Evolutionary conservation across 345 rosid species (phyloP).

Genomic region (Camelina laxa): DNA sequence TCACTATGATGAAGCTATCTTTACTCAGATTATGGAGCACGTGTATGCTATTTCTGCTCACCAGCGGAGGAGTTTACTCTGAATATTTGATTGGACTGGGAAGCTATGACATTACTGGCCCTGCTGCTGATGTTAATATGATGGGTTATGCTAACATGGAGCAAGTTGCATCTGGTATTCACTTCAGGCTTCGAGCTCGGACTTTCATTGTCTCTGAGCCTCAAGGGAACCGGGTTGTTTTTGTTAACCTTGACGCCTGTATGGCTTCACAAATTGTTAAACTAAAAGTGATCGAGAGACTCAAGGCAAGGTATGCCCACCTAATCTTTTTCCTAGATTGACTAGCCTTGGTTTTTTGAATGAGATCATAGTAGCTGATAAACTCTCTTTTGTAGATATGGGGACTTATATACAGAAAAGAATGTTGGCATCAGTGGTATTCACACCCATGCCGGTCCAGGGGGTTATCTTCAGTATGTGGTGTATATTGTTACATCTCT

Average conservation of each 20-base stretch:
- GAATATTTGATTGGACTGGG: constrained; percentile 86
- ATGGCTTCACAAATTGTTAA: constrained; percentile 95
- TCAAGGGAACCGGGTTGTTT: constrained; percentile 69
- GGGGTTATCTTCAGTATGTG: constrained; percentile 95
- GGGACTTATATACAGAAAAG: constrained; percentile 76
- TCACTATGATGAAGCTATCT: constrained; percentile 49
- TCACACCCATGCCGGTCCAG: constrained; percentile 98
- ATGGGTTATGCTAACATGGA: constrained; percentile 94
- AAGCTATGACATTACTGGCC: constrained; percentile 98
- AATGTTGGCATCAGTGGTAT: constrained; percentile 96
- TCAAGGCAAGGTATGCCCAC: constrained; percentile 70
- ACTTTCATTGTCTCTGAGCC: constrained; percentile 85
- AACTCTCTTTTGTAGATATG: constrained; percentile 66
- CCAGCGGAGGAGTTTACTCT: constrained; percentile 41
- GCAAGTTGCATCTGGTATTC: constrained; percentile 83
- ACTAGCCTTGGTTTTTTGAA: background rate
- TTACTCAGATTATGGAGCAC: constrained; percentile 33
- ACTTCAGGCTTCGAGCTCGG: constrained; percentile 90
- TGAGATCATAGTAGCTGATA: background rate
- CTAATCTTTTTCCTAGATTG: background rate
- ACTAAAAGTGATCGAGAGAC: constrained; percentile 84
- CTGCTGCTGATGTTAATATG: constrained; percentile 98
- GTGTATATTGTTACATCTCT: constrained; percentile 87
- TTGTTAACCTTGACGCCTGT: constrained; percentile 95
- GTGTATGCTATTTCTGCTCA: constrained; percentile 45